A percentile compares a stretch with the other conserved stretches of the same genome.
phyloP scores from a whole-genome alignment of 108 stramenopile genomes.

The Hondaea fermentalgiana region DNA sequence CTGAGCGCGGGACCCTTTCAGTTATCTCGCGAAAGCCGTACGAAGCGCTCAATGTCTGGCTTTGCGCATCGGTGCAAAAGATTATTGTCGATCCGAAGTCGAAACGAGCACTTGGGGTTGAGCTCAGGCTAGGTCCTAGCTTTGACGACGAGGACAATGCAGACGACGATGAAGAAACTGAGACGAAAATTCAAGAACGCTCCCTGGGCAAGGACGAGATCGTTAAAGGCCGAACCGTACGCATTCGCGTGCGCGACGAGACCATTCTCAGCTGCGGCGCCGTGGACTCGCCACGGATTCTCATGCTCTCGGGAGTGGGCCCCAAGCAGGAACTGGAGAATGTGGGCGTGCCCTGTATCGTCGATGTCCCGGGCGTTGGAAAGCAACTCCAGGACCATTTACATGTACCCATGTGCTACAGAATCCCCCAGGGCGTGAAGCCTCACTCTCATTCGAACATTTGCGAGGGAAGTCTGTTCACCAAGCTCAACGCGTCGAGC shows the following conservation, averaged over 20 bases:
- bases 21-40: background rate
- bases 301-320: constrained; percentile 35
- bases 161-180: background rate
- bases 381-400: background rate
- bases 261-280: constrained; percentile 27
- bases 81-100: constrained; percentile 15
- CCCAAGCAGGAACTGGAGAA: constrained; percentile 30
- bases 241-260: constrained; percentile 21
- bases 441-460: constrained; percentile 9
- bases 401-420: constrained; percentile 5
- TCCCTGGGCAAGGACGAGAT: constrained; percentile 14
- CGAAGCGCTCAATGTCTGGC: background rate
- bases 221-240: constrained; percentile 8
- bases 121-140: constrained; percentile 28
- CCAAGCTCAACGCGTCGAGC: background rate
- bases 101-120: constrained; percentile 21
- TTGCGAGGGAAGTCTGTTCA: constrained; percentile 27
- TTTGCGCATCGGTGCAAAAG: constrained; percentile 20
- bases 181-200: background rate
- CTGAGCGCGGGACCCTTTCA: background rate
- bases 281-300: constrained; percentile 26
- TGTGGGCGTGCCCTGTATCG: constrained; percentile 20
- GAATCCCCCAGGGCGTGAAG: background rate
- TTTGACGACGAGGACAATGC: constrained; percentile 26
- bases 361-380: constrained; percentile 28